Evolutionary conservation across 1,284 basidiomycete species (phyloP).

Genomic region (Schizophyllum commune): DNA sequence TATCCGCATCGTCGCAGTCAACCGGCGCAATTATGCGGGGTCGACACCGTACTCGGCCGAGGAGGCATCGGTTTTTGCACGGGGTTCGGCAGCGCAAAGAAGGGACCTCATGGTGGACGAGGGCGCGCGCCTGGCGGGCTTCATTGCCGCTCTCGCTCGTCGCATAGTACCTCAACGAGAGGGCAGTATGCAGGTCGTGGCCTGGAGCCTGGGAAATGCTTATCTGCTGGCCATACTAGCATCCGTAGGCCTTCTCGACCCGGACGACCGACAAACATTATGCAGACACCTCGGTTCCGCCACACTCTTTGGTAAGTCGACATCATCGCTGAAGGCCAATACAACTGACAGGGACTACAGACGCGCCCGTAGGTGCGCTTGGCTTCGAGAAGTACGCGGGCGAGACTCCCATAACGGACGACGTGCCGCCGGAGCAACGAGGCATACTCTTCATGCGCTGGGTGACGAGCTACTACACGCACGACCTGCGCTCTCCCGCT

Average conservation of each 20-base stretch:
- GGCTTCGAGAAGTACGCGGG: not conserved
- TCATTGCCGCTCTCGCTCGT: not conserved
- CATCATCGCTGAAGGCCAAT: too few relatives aligned
- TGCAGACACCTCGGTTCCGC: not conserved
- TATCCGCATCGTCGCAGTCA: constrained; percentile 20
- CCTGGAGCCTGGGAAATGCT: not conserved
- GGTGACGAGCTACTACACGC: not conserved
- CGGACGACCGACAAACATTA: not conserved
- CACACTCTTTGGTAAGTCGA: not conserved
- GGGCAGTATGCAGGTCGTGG: not conserved
- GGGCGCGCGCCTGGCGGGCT: not conserved
- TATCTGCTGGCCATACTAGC: not conserved
- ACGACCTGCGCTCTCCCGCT: not conserved
- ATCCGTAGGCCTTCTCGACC: not conserved
- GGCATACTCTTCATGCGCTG: not conserved
- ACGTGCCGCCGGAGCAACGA: not conserved
- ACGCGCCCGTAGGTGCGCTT: not conserved
- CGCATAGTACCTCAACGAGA: not conserved
- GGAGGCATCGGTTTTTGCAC: not conserved
- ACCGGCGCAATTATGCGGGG: constrained; percentile 15
- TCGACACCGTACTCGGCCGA: constrained; percentile 9
- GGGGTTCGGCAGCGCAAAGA: not conserved
- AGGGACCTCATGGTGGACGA: not conserved
- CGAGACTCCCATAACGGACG: not conserved
- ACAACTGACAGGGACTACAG: not conserved